phyloP scores from a whole-genome alignment of 2,329 filamentous ascomycete species.

The Juglanconis sp. region DNA sequence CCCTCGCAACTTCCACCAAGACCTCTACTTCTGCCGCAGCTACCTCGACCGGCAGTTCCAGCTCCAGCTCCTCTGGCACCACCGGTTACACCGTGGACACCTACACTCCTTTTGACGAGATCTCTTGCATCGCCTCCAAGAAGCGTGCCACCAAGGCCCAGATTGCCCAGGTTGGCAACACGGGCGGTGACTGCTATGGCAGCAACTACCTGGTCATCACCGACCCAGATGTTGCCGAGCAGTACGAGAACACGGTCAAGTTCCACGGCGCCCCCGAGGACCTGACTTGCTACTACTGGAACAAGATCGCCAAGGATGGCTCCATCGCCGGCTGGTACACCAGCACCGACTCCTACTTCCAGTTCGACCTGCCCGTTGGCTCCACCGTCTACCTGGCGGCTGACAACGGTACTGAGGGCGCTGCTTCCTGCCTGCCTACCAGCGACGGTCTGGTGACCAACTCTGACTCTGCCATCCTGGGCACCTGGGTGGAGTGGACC shows the following conservation, averaged over 20 bases:
- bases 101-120: constrained; percentile 30
- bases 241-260: constrained; percentile 32
- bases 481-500: constrained; percentile 49
- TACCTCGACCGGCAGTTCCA: constrained; percentile 73
- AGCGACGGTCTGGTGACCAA: constrained; percentile 31
- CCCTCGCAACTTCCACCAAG: constrained; percentile 7
- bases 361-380: constrained; percentile 38
- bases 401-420: constrained; percentile 46
- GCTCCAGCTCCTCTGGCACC: constrained; percentile 74
- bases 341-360: constrained; percentile 32
- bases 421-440: constrained; percentile 39
- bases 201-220: constrained; percentile 51
- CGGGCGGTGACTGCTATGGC: constrained; percentile 41
- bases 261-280: constrained; percentile 23
- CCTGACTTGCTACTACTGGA: constrained; percentile 43
- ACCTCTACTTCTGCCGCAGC: constrained; percentile 11
- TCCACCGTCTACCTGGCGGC: constrained; percentile 40
- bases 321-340: constrained; percentile 47
- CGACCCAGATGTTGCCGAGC: constrained; percentile 30
- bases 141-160: constrained; percentile 42
- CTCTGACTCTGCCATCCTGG: constrained; percentile 37
- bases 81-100: constrained; percentile 71
- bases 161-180: constrained; percentile 48
- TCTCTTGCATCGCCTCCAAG: constrained; percentile 31
- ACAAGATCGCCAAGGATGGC: constrained; percentile 49